Base-by-base conservation (phyloP, 441 rosid genomes). In the Sinapis alba region DNA sequence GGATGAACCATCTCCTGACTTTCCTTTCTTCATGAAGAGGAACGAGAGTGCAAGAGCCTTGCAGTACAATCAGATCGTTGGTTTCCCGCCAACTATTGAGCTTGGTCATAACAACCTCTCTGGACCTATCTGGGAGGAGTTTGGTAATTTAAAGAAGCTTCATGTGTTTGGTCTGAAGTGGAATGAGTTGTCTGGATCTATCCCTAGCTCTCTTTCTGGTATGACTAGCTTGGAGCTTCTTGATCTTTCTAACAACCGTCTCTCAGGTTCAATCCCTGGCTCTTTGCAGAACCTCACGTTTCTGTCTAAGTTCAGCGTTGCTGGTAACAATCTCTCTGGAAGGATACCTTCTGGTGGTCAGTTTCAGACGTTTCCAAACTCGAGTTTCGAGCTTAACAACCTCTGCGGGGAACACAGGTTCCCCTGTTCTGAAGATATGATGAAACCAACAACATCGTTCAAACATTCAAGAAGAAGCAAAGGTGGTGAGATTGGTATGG, bases 161-260 rank as follows among this genome's bases (percentile, higher is more conserved):
- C 92, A 85, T 57, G 74, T 86, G 78, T 82, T 93, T 67, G 88
- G 87, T 80, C 80, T 93, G 62, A 80, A 78, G 19, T 30, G 54
- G 74, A 93, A 93, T 60, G 34, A 60, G 1, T 69, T 93, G 6
- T 86, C 90, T 0, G 97, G 96, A 26, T 16, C 81, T 2, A 91
- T 93, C 23, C 98, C 98, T 0, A 76, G 76, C 21, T 78, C 73
- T 36, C 72, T 93, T 58, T 87, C 98, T 4, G 86, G 84, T 50
- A 93, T 93, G 98, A 71, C 65, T 13, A 90, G 93, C 87, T 82
- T 93, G 79, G 98, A 93, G 83, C 41, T 27, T 70, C 86, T 93
- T 65, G 97, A 93, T 85, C 78, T 93, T 69, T 86, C 98, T 13
- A 58, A 77, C 66, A 93, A 93, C 75, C 75, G 62, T 80, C 85